Evolutionary conservation across 2,329 filamentous ascomycete genomes (phyloP), one percentile per base, ranked within the genome.

Genomic region (Epichloe uncinata): DNA sequence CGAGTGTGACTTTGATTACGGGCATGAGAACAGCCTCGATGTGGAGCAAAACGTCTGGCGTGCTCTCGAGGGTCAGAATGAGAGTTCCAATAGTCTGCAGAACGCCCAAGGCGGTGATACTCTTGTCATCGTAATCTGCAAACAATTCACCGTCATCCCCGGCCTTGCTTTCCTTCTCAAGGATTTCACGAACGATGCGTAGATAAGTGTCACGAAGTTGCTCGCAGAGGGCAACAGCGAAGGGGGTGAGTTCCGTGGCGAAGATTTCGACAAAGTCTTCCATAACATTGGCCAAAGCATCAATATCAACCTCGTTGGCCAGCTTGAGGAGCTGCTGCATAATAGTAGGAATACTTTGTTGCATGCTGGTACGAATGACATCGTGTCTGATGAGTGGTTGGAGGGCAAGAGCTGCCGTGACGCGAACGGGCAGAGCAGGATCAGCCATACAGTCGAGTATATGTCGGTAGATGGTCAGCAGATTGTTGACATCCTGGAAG

Each of bases 201-300:
- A 98, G 77, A 61, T 98, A 98, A 0, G 93, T 98, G 61, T 98
- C 93, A 42, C 91, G 84, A 45, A 98, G 75, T 68, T 98, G 93
- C 69, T 97, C 90, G 62, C 89, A 95, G 4, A 98, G 75, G 4
- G 93, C 93, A 34, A 98, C 91, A 11, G 93, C 93, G 61, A 98
- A 98, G 3, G 93, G 93, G 5, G 93, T 97, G 44, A 98, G 77
- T 65, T 98, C 93, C 3, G 88, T 79, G n/a, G 93, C 91, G 63
- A 98, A 98, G 2, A 97, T 90, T 67, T 98, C 93, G 43, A 98
- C 93, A 63, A 98, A 98, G 63, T 98, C 93, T 68, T 98, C 93
- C 93, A 98, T 98, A 38, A 98, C 93, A 61, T 97, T 97, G 20
- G 93, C 91, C 40, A 98, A 75, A 5, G 93, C 90, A 66, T 98